phyloP scores from a whole-genome alignment of 148 eudicot species.

The Pharnaceum exiguum region DNA sequence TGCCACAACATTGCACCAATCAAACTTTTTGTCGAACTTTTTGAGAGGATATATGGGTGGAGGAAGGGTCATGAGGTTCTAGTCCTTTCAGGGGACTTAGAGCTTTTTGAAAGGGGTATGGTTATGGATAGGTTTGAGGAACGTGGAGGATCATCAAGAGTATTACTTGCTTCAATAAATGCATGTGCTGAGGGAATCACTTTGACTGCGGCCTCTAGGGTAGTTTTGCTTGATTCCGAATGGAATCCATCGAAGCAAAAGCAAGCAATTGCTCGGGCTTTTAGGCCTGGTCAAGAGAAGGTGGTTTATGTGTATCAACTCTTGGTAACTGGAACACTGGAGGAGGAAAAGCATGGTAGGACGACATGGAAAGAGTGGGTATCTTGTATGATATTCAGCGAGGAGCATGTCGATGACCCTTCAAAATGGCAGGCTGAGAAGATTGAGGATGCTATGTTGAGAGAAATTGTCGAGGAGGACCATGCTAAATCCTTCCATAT shows the following conservation, averaged over 20 bases:
- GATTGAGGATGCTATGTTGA: conserved; percentile 77
- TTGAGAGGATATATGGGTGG: conserved; percentile 72
- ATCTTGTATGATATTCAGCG: conserved; percentile 93
- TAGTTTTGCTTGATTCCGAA: conserved; percentile 82
- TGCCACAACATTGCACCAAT: conserved; percentile 97
- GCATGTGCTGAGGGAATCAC: conserved; percentile 96
- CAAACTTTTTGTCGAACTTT: conserved; percentile 60
- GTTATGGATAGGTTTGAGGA: conserved; percentile 95
- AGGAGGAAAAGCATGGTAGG: conserved; percentile 77
- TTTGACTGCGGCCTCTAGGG: conserved; percentile 95
- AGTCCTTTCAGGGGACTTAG: conserved; percentile 84
- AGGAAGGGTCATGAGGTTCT: conserved; percentile 79
- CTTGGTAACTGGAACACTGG: conserved; percentile 70
- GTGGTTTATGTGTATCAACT: conserved; percentile 90
- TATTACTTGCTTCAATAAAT: conserved; percentile 82
- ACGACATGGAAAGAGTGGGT: conserved; percentile 99
- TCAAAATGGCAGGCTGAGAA: conserved; percentile 91
- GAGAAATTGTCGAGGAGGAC: conserved; percentile 92
- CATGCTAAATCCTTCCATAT: conserved; percentile 73
- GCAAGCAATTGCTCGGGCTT: conserved; percentile 95
- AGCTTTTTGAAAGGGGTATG: conserved; percentile 84
- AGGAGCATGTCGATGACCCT: conserved; percentile 86
- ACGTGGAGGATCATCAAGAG: conserved; percentile 75
- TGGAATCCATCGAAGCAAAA: conserved; percentile 98
- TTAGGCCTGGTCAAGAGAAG: conserved; percentile 89